Base-by-base conservation (phyloP, 306 rosid species). In the Sechiopsis laciniata region DNA sequence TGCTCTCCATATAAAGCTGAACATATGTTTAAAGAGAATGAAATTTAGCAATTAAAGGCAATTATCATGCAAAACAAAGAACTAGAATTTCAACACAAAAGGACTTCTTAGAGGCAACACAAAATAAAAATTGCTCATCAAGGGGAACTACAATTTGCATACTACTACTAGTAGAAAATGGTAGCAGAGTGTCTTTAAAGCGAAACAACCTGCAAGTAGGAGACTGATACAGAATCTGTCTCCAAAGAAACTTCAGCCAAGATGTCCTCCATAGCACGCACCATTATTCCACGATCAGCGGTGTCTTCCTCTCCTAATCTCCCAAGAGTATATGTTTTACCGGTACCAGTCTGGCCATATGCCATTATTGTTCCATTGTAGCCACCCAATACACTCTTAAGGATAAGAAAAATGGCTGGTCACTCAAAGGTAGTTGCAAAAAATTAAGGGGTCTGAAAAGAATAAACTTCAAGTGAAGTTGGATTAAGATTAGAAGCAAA, bases 201-300 rank as follows among this genome's bases (percentile, higher is more conserved):
- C 58, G 48, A 46, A 84, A 75, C 73, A 73, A 91, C 99, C 99
- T 95, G 99, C 79, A 95, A 69, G 83, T 91, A 95, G 50, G 96
- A 91, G 80, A 91, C 99, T 13, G 88, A 84, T 52, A 95, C 78
- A 42, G 96, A 86, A 84, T 95, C 95, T 2, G 82, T 84, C 79
- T 89, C 99, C 68, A 76, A 77, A 69, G 89, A 91, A 72, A 89
- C 88, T 82, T 83, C 89, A 48, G 96, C 90, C 62, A 95, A 81
- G 76, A 89, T 91, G 78, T 95, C 97, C 80, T 95, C 97, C 99
- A 95, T 89, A 59, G 99, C 96, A 17, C 99, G 95, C 73, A 95
- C 99, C 97, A 91, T 95, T 80, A 95, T 95, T 79, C 99, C 99
- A 79, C 99, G 97, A 55, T 91, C 97, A 84, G 99, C 89, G 20